These are phyloP conservation scores for Acanthochlamys bracteata DNA, from an alignment of 106 monocot genomes.

Conservation along the genomic window DNA sequence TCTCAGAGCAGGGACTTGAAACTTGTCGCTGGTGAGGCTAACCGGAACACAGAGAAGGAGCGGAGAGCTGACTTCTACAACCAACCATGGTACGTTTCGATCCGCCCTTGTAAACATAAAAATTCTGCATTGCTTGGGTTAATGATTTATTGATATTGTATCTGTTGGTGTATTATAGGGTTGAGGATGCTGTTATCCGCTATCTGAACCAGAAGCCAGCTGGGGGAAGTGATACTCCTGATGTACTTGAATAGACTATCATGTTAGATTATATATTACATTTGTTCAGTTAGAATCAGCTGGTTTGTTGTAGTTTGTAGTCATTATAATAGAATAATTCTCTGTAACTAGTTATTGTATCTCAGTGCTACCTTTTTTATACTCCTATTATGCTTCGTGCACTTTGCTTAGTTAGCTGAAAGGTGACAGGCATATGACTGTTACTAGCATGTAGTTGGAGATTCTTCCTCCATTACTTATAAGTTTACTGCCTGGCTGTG, in stretches of 20 bases:
- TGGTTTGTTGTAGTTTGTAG: background rate
- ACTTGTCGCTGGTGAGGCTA: conserved; percentile 75
- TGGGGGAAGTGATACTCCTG: conserved; percentile 62
- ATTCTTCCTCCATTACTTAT: too few relatives aligned
- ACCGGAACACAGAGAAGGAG: conserved; percentile 76
- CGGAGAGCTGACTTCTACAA: conserved; percentile 86
- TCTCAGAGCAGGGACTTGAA: conserved; percentile 90
- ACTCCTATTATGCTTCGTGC: too few relatives aligned
- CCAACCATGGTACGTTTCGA: conserved; percentile 71
- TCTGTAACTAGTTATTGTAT: too few relatives aligned
- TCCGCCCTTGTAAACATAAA: background rate
- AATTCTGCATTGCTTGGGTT: background rate
- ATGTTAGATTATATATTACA: background rate
- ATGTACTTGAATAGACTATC: conserved; percentile 33
- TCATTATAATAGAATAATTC: background rate
- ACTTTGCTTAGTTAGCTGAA: too few relatives aligned
- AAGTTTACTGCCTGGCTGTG: too few relatives aligned
- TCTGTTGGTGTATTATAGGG: conserved; percentile 33
- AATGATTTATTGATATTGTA: background rate
- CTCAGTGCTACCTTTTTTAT: too few relatives aligned
- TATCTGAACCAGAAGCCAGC: conserved; percentile 94
- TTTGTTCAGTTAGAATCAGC: background rate
- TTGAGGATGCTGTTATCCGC: conserved; percentile 97
- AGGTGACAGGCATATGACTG: too few relatives aligned
- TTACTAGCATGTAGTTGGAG: too few relatives aligned